Conservation (phyloP, 768 basidiomycete species). For the Neoboletus magnificus region DNA sequence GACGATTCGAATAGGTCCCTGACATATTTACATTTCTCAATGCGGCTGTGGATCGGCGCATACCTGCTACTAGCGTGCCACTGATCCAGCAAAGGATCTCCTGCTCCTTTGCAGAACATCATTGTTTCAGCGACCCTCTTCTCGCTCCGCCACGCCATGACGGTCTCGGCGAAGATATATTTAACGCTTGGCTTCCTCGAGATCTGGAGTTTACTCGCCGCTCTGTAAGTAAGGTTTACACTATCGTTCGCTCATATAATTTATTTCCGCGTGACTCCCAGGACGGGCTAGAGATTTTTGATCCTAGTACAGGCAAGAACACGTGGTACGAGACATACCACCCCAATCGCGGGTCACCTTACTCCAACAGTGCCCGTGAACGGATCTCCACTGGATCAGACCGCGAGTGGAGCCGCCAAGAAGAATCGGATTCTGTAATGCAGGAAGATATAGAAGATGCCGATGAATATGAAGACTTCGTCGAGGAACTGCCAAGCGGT, state of each 20-base stretch:
- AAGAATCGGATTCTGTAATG: slow-evolving; percentile 15
- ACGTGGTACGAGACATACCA: slow-evolving; percentile 46
- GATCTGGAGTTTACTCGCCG: slow-evolving; percentile 32
- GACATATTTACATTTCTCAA: slow-evolving; percentile 24
- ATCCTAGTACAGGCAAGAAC: slow-evolving; percentile 37
- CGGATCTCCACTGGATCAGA: slow-evolving; percentile 11
- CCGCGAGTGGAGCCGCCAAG: slow-evolving; percentile 26
- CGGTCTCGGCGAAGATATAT: slow-evolving; percentile 41
- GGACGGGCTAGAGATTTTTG: slow-evolving; percentile 42
- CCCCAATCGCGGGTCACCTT: slow-evolving; percentile 36
- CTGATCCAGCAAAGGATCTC: slow-evolving; percentile 38
- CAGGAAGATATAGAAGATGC: slow-evolving; percentile 26
- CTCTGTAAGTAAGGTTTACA: slow-evolving; percentile 28
- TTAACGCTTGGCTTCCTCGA: slow-evolving; percentile 49
- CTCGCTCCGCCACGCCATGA: slow-evolving; percentile 32
- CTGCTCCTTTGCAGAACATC: slow-evolving; percentile 44
- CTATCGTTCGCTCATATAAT: neutral
- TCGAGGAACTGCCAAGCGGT: slow-evolving; percentile 38
- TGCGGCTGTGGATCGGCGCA: slow-evolving; percentile 20
- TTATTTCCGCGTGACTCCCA: slow-evolving; percentile 21
- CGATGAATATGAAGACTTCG: slow-evolving; percentile 40
- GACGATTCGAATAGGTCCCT: slow-evolving; percentile 21
- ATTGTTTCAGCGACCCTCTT: slow-evolving; percentile 41
- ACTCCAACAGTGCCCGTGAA: slow-evolving; percentile 36
- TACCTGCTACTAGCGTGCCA: slow-evolving; percentile 19